These are phyloP conservation scores for Paraphysoderma sedebokerense DNA, from an alignment of 371 early-diverging fungal species.

Conservation along the genomic window DNA sequence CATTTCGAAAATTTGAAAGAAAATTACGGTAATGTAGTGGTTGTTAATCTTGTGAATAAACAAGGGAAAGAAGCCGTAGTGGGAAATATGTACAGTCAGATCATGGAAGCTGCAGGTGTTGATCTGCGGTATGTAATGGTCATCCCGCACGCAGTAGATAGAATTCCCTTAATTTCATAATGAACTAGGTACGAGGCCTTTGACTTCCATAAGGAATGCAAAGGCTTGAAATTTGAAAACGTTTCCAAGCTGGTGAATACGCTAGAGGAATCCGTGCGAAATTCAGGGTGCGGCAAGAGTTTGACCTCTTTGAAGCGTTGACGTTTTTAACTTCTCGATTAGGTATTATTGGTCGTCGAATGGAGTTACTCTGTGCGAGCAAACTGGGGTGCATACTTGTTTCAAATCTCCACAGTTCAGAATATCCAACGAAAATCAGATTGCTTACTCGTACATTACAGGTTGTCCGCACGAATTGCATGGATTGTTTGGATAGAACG, in stretches of 20 bases:
- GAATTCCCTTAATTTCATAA: too few relatives aligned
- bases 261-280: too few relatives aligned
- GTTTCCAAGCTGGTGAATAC: not conserved
- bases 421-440: not conserved
- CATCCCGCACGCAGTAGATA: too few relatives aligned
- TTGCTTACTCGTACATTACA: not conserved
- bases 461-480: not conserved
- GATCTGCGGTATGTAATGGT: too few relatives aligned
- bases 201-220: not conserved
- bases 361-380: not conserved
- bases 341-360: not conserved
- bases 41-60: conserved; percentile 15
- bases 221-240: not conserved
- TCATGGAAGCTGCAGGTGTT: too few relatives aligned
- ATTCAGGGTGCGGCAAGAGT: too few relatives aligned
- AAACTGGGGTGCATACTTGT: too few relatives aligned
- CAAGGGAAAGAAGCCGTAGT: conserved; percentile 32
- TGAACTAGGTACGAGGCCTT: not conserved
- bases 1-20: conserved; percentile 3
- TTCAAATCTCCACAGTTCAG: not conserved
- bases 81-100: too few relatives aligned
- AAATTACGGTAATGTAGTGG: not conserved
- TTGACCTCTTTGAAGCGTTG: too few relatives aligned
- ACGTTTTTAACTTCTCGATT: not conserved
- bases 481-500: not conserved